Evolutionary conservation across 768 basidiomycete species (phyloP).

Genomic region (Macrolepiota dolichaula): DNA sequence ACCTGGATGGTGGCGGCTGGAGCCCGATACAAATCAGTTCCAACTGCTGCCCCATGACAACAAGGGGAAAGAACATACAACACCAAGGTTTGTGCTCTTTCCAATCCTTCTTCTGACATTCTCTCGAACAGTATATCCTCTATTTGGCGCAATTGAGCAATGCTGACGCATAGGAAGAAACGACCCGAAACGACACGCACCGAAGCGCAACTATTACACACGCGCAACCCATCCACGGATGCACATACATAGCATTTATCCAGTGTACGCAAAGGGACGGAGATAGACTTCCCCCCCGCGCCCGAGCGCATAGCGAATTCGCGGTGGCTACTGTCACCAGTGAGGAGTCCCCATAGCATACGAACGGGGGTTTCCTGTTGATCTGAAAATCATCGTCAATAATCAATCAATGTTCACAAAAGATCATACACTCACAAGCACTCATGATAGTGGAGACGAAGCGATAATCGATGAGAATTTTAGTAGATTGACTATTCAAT

Average conservation of each 20-base stretch:
- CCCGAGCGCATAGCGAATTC: background rate
- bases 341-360: background rate
- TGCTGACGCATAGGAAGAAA: background rate
- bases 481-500: background rate
- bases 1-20: constrained; percentile 31
- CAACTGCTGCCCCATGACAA: background rate
- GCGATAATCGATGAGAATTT: background rate
- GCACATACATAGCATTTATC: constrained; percentile 2
- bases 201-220: background rate
- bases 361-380: background rate
- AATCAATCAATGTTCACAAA: background rate
- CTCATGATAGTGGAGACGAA: background rate
- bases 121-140: constrained; percentile 11
- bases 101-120: constrained; percentile 16
- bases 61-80: background rate
- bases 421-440: background rate
- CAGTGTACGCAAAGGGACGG: background rate
- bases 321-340: background rate
- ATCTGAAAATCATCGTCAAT: background rate
- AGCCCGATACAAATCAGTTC: background rate
- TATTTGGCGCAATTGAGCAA: background rate
- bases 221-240: background rate
- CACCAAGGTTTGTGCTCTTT: constrained; percentile 10
- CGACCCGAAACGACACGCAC: too few relatives aligned
- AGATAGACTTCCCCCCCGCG: background rate